Evolutionary conservation across 2,329 filamentous ascomycete species (phyloP).

Genomic region (Mariannaea sp.): DNA sequence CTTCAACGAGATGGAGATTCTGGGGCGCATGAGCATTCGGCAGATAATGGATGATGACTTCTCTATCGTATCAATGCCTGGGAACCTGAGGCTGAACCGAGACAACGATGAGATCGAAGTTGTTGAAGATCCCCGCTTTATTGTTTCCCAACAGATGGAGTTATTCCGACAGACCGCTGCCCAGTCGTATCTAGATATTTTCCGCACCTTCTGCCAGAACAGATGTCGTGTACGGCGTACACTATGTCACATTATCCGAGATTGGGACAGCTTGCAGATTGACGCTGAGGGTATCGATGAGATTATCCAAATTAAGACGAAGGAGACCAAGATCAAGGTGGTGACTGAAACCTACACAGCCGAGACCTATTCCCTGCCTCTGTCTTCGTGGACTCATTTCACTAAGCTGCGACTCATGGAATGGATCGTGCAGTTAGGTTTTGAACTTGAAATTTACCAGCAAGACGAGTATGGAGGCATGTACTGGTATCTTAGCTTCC

Average conservation of each 20-base stretch:
- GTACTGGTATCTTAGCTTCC: conserved; percentile 87
- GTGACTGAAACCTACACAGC: conserved; percentile 47
- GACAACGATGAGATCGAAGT: conserved; percentile 77
- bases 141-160: conserved; percentile 76
- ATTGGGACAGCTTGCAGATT: conserved; percentile 83
- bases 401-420: conserved; percentile 91
- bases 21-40: conserved; percentile 71
- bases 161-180: conserved; percentile 63
- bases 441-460: conserved; percentile 90
- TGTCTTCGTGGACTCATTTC: conserved; percentile 88
- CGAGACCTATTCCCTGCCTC: conserved; percentile 68
- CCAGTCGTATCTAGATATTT: conserved; percentile 80
- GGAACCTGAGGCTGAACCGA: conserved; percentile 71
- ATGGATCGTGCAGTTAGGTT: conserved; percentile 86
- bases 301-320: conserved; percentile 63
- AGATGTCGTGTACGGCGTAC: conserved; percentile 85
- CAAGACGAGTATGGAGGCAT: conserved; percentile 82
- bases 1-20: conserved; percentile 71
- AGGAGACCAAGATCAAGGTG: conserved; percentile 61
- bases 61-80: conserved; percentile 74
- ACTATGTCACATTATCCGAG: conserved; percentile 80
- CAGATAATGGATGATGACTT: conserved; percentile 83
- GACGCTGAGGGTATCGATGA: conserved; percentile 80
- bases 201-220: conserved; percentile 87
- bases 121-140: conserved; percentile 72